Evolutionary conservation across 1,139 yeast genomes (phyloP), one percentile per base, ranked within the genome.

Genomic region (Diutina pseudorugosa): DNA sequence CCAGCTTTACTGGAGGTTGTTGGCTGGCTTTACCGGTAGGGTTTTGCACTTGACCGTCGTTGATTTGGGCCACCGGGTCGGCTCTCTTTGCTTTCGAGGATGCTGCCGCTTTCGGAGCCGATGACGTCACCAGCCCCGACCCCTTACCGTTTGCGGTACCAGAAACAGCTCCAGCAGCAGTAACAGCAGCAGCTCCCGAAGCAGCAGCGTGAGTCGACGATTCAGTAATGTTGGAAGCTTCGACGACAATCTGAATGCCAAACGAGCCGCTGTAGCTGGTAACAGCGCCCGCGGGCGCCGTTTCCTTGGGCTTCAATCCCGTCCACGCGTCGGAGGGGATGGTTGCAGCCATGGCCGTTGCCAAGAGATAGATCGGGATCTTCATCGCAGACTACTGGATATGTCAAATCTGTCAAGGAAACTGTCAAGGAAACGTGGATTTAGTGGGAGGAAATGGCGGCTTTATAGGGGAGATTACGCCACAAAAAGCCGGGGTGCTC

Each of bases 1-100:
- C 16, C n/a, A n/a, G 14, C n/a, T 7, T n/a, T 8, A 14, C 7
- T 3, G n/a, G 16, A 7, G 41, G 41, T 7, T 12, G 30, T 12
- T 27, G 30, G 16, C 25, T 14, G 27, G 50, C 14, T 6, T 16
- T 16, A 7, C 18, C 11, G 27, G 42, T 33, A 6, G 18, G 25
- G 18, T 30, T 16, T 36, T 47, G 50, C 25, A 47, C 33, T 42
- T 47, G 50, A 21, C 50, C 50, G 23, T 47, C 50, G 50, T 20
- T 33, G 20, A 47, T 47, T 41, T 47, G 50, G 25, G 21, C 14
- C 16, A 47, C 42, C 14, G 42, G 42, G 11, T n/a, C 42, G 8
- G 42, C 42, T 16, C 36, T 11, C 36, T 30, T 30, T 14, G 36
- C 36, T 14, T 30, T 30, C 14, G 36, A 30, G 11, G 36, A 4